These are phyloP conservation scores for Microthyrium microscopicum DNA, from an alignment of 2,329 filamentous ascomycete genomes.

Conservation along the genomic window DNA sequence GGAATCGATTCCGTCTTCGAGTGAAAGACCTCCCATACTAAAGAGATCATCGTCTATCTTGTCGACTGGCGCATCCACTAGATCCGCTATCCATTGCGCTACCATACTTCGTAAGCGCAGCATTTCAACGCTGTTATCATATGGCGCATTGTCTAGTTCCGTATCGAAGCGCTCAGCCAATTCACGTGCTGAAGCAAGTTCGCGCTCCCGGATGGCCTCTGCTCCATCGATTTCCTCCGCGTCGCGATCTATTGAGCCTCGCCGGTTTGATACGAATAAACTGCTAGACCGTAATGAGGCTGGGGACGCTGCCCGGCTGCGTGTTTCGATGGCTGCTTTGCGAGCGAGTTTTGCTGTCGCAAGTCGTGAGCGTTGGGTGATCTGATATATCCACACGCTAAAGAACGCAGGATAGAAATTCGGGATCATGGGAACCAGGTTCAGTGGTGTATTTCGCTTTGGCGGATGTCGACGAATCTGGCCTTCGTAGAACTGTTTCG, in stretches of 20 bases:
- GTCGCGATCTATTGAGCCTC: not conserved
- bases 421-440: not conserved
- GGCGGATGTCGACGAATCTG: constrained; percentile 52
- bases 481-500: constrained; percentile 56
- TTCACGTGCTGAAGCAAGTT: constrained; percentile 37
- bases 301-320: constrained; percentile 8
- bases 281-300: constrained; percentile 1
- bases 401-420: constrained; percentile 66
- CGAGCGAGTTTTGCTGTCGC: constrained; percentile 35
- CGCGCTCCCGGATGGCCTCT: constrained; percentile 6
- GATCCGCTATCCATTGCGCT: constrained; percentile 57
- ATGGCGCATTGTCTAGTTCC: constrained; percentile 53
- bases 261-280: too few species aligned
- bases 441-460: constrained; percentile 34
- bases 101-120: constrained; percentile 58
- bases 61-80: constrained; percentile 29
- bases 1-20: too few species aligned
- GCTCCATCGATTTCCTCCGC: constrained; percentile 9
- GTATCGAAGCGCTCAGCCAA: constrained; percentile 56
- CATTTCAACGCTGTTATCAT: constrained; percentile 48
- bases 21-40: too few species aligned
- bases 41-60: too few species aligned
- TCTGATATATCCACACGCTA: constrained; percentile 62
- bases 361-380: constrained; percentile 24
- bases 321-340: constrained; percentile 13